Percentiles rank a stretch among this genome's conserved stretches.
Conservation (phyloP, 1,139 yeast species). For the Kluyveromyces sp. region DNA sequence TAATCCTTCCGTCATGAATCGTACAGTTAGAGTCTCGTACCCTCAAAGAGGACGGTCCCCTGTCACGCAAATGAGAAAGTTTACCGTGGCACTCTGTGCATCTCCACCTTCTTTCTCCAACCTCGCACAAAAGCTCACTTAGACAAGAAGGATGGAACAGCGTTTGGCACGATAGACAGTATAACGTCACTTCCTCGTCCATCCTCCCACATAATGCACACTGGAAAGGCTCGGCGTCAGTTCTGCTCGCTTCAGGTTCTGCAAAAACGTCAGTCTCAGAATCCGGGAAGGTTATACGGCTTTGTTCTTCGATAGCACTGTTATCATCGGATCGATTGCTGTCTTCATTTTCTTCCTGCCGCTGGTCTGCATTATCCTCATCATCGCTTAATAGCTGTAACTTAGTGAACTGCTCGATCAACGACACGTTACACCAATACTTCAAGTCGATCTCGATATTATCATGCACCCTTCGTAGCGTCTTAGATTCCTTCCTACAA, state of each 20-base stretch:
- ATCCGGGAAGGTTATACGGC: background rate
- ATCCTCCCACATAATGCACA: constrained; percentile 23
- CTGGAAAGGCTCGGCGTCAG: constrained; percentile 7
- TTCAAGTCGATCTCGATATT: constrained; percentile 11
- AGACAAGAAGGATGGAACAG: constrained; percentile 23
- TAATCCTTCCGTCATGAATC: constrained; percentile 12
- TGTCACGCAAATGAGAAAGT: background rate
- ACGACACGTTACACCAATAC: constrained; percentile 6
- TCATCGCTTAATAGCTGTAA: background rate
- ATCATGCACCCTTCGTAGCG: constrained; percentile 14
- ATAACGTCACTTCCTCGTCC: constrained; percentile 12
- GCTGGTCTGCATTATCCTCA: background rate
- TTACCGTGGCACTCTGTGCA: constrained; percentile 7
- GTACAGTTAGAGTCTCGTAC: constrained; percentile 4
- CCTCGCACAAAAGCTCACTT: constrained; percentile 19
- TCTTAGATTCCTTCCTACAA: constrained; percentile 20
- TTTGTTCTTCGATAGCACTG: background rate
- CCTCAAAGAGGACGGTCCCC: background rate
- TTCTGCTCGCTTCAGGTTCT: background rate
- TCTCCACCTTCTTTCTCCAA: constrained; percentile 7
- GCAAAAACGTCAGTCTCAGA: background rate
- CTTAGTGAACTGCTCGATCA: constrained; percentile 6
- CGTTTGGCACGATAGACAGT: constrained; percentile 17
- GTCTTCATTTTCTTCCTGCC: background rate
- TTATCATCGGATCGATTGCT: background rate